These are phyloP conservation scores for Voacanga thouarsii DNA, from an alignment of 257 asterid genomes.

Conservation along the genomic window DNA sequence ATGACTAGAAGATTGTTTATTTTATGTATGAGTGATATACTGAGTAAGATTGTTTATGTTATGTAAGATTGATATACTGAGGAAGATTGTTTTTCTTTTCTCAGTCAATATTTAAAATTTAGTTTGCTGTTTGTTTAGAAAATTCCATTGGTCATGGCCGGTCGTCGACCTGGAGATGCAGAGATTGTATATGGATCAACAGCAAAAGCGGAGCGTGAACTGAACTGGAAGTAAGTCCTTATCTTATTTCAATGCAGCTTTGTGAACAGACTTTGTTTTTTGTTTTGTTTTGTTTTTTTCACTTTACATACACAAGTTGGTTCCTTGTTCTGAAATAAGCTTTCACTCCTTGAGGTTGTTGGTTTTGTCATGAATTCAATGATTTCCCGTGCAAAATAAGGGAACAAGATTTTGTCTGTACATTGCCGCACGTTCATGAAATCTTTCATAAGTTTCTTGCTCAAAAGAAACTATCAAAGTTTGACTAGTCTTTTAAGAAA, in stretches of 20 bases:
- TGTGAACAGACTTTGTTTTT: not conserved
- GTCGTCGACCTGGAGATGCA: slow-evolving; percentile 96
- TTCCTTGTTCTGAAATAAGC: not conserved
- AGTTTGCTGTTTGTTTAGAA: slow-evolving; percentile 34
- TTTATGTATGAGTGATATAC: not conserved
- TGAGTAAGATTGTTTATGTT: not conserved
- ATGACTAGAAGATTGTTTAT: not conserved
- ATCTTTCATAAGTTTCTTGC: not conserved
- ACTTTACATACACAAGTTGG: not conserved
- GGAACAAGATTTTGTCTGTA: not conserved
- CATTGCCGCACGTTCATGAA: not conserved
- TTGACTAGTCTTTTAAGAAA: not conserved
- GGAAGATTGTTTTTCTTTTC: not conserved
- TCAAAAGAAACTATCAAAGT: not conserved
- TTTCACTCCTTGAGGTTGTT: not conserved
- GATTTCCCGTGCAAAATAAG: too few relatives aligned
- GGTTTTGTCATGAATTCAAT: too few relatives aligned
- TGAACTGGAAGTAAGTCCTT: slow-evolving; percentile 89
- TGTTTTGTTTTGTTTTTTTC: too few relatives aligned
- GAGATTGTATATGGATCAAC: slow-evolving; percentile 86
- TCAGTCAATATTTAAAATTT: not conserved
- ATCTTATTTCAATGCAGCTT: too few relatives aligned
- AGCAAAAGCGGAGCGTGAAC: slow-evolving; percentile 73
- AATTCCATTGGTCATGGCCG: slow-evolving; percentile 80
- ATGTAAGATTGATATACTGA: not conserved